Base-by-base conservation (phyloP, 805 yeast species). In the Barnettozyma wickerhamii region DNA sequence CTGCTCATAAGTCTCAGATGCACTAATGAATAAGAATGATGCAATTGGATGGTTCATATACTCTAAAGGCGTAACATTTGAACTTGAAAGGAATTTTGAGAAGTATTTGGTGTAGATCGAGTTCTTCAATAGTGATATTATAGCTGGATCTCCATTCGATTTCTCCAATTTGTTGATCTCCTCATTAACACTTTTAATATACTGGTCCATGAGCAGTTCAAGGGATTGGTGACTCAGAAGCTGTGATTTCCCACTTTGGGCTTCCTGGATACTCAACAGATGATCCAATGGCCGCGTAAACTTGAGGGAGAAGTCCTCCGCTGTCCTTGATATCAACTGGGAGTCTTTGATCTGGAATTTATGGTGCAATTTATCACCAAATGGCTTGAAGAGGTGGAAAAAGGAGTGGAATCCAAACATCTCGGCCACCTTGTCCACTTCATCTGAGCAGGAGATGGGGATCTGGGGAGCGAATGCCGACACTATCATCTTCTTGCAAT, bases 11-110 rank as follows among this genome's bases (percentile, higher is more conserved):
- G 73, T 45, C 42, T 81, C 85, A 12, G 62, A 48, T 18, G 77
- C 69, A 18, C 86, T 75, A 4, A 88, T 67, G 1, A 81, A 80
- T 37, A 88, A 70, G 12, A 91, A 57, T 31, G 89, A 84, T 3
- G 86, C 73, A 2, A 88, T 75, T 0, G 97, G 97, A 56, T 90
- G 96, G 49, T 84, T 81, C 59, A 89, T 80, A 5, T 88, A 81
- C 59, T 91, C 97, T 56, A 85, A 87, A 2, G 91, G 80, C 2
- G 86, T 77, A 7, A 85, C 62, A 7, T 72, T 71, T 12, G 76
- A 71, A 10, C 83, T 69, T 4, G 87, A 71, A 7, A 84, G 65
- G 31, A 84, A 54, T 48, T 77, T 73, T 23, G 79, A 70, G 49
- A 84, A 70, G 47, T 79, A 70, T 38, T 72, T 74, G 46, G 76